Evolutionary conservation across 495 filamentous ascomycete species (phyloP), one percentile per base, ranked within the genome.

Genomic region (Neurospora sp.): DNA sequence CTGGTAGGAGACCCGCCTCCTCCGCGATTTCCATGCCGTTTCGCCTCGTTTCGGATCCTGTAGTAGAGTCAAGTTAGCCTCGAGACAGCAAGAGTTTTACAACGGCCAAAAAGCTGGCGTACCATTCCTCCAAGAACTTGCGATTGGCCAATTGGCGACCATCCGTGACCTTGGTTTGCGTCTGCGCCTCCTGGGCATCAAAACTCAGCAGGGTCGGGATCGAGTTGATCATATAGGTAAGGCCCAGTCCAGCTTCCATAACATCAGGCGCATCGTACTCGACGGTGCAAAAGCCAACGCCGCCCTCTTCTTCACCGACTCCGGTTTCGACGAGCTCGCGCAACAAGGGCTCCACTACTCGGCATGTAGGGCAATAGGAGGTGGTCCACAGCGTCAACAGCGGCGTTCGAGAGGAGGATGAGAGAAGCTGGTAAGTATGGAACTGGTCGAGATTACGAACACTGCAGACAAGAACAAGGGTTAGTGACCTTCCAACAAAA

Each of bases 301-400:
- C 89, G 54, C 89, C 88, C 76, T 88, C 84, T 9, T 75, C 78
- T 76, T 91, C 88, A n/a, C 89, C 89, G 3, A 89, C 81, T 0
- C 86, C 84, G 11, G 86, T 84, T 73, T 88, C 82, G 41, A 92
- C 79, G 38, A 91, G 76, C 6, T 84, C 78, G 31, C 79, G 76
- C 1, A 93, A 23, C 10, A 91, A 75, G 7, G 90, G 89, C 4
- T 81, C 82, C 23, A 92, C 84, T 18, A 79, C 75, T 37, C 82
- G 82, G 80, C 90, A 93, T 10, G 86, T 87, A 9, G 85, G 78
- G 78, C 90, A 92, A 80, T 86, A 92, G 10, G 87, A 89, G 1
- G 91, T 85, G 1, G 89, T 91, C 91, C 91, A 93, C 16, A 92
- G 81, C 1, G 91, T 92, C 40, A 93, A 82, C 7, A 93, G 82